These are phyloP conservation scores for Penicillium sp. DNA, from an alignment of 2,329 filamentous ascomycete species.

Conservation along the genomic window DNA sequence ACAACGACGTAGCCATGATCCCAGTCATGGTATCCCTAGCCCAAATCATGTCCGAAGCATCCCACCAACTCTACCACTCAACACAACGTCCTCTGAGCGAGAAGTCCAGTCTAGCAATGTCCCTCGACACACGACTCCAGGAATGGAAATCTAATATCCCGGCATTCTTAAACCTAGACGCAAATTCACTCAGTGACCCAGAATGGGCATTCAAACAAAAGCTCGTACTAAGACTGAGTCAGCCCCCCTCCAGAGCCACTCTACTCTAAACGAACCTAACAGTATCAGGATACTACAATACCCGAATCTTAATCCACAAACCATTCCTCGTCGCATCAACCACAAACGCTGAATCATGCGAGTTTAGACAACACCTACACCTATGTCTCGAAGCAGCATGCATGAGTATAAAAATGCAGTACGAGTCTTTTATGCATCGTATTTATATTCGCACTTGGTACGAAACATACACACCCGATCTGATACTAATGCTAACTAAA, in stretches of 20 bases:
- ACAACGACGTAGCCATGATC: slow-evolving; percentile 25
- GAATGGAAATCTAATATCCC: slow-evolving; percentile 24
- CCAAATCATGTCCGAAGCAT: slow-evolving; percentile 29
- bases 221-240: slow-evolving; percentile 28
- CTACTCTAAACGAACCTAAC: background rate
- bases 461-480: background rate
- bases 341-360: slow-evolving; percentile 3
- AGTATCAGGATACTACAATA: slow-evolving; percentile 28
- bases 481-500: background rate
- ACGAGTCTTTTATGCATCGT: slow-evolving; percentile 31
- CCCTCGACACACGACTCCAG: slow-evolving; percentile 18
- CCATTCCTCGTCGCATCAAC: slow-evolving; percentile 28
- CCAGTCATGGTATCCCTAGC: slow-evolving; percentile 28
- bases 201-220: slow-evolving; percentile 35
- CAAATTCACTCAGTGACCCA: slow-evolving; percentile 25
- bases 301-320: slow-evolving; percentile 30
- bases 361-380: slow-evolving; percentile 19
- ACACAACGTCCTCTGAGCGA: slow-evolving; percentile 18
- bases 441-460: slow-evolving; percentile 34
- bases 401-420: slow-evolving; percentile 29
- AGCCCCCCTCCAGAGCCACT: background rate
- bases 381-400: slow-evolving; percentile 28
- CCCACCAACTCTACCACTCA: slow-evolving; percentile 28
- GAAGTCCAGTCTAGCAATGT: slow-evolving; percentile 23
- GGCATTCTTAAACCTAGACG: slow-evolving; percentile 20